Base-by-base conservation (phyloP, 176 grass and related monocot genomes). In the Bonia amplexicaulis region DNA sequence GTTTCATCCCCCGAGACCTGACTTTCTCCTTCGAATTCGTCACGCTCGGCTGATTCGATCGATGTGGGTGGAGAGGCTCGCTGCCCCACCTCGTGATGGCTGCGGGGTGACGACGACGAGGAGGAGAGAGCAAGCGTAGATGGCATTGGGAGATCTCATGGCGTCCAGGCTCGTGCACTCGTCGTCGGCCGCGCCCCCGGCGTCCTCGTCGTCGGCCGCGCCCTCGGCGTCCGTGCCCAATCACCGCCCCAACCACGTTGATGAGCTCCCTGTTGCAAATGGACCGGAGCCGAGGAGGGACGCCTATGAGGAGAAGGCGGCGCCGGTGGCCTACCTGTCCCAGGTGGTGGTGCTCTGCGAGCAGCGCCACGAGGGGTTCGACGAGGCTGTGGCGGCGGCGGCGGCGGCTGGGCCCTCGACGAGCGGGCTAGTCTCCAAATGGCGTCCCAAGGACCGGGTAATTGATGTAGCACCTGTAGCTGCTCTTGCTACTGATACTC, bases 131-230 rank as follows among this genome's bases (percentile, higher is more conserved):
- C 19, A 31, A 60, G 82, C 81, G 52, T 84, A 73, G 75, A 99
- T 99, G 97, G 97, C 97, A 89, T 92, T 99, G 93, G 97, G 97
- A 86, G 97, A 99, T 96, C 93, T 96, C 84, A 99, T 99, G 97
- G 86, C 90, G 49, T 99, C 97, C 47, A 94, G 97, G 88, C 88
- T 94, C 82, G 89, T 82, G 64, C 90, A 76, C 0, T 85, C 87
- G 2, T 64, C 88, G 2, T 78, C 81, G 26, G 67, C 73, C 51
- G 67, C 73, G 4, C 52, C 79, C 84, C 92, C 84, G 16, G 64
- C 81, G 7, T 87, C 87, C 0, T 85, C 87, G 2, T 64, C 88
- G 2, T 74, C 82, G 27, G 68, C 73, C 44, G 68, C 80, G 5
- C 53, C 81, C 52, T 85, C 79, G 65, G 27, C 86, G 45, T 39